Percentiles rank a stretch among this genome's conserved stretches.
phyloP scores from a whole-genome alignment of 352 stramenopile genomes.

The Globisporangium sylvaticum region DNA sequence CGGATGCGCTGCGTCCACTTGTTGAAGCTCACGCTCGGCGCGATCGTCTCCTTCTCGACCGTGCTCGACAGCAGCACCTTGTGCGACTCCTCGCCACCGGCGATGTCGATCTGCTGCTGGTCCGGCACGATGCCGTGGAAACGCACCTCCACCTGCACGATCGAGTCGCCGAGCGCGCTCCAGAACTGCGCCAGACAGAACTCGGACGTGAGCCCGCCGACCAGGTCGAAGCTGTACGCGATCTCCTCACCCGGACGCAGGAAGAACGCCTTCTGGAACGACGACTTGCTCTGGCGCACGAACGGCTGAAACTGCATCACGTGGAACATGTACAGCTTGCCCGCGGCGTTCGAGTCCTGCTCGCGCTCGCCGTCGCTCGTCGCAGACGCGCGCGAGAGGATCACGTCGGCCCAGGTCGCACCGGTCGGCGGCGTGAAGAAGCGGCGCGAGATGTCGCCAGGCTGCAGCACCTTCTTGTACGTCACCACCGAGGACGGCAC shows the following conservation, averaged over 20 bases:
- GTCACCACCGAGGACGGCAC: slow-evolving; percentile 24
- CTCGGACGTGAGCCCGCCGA: slow-evolving; percentile 78
- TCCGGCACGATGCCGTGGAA: slow-evolving; percentile 84
- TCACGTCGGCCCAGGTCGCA: slow-evolving; percentile 86
- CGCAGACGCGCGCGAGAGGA: slow-evolving; percentile 44
- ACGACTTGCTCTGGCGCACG: slow-evolving; percentile 71
- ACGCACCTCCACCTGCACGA: slow-evolving; percentile 73
- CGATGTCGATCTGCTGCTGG: slow-evolving; percentile 51
- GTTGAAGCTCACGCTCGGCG: slow-evolving; percentile 65
- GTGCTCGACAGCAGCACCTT: slow-evolving; percentile 73
- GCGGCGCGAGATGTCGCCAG: slow-evolving; percentile 66
- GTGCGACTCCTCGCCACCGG: slow-evolving; percentile 60
- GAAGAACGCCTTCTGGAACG: slow-evolving; percentile 64
- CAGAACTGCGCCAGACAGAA: slow-evolving; percentile 90
- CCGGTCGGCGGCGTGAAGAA: slow-evolving; percentile 78
- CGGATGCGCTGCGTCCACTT: slow-evolving; percentile 84
- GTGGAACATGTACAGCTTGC: slow-evolving; percentile 85
- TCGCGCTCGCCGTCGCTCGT: slow-evolving; percentile 31
- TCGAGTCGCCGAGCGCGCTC: slow-evolving; percentile 81
- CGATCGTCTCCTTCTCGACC: slow-evolving; percentile 77
- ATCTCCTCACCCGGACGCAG: slow-evolving; percentile 63
- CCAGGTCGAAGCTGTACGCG: slow-evolving; percentile 67
- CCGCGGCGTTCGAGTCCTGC: slow-evolving; percentile 57
- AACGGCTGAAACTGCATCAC: slow-evolving; percentile 88
- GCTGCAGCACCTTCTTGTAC: slow-evolving; percentile 51